Evolutionary conservation across 2,329 filamentous ascomycete genomes (phyloP).

Genomic region (Arthrobotrys conoides): DNA sequence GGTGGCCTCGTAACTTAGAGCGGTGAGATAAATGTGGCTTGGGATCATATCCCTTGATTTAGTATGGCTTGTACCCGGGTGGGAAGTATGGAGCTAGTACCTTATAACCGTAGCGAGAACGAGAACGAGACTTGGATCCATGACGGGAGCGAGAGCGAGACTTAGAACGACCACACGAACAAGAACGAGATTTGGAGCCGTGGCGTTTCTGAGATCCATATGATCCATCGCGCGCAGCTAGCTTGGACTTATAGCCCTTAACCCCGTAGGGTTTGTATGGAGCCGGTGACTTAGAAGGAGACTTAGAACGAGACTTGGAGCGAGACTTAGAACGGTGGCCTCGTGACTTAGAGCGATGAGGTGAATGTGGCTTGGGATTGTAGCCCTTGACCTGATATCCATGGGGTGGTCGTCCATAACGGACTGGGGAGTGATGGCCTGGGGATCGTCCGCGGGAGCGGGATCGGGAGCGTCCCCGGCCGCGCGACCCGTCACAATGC

Average conservation of each 20-base stretch:
- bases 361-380: conserved; percentile 1
- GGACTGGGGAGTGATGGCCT: too few relatives aligned
- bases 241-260: conserved; percentile 8
- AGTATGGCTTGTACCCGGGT: not conserved
- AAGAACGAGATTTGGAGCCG: conserved; percentile 4
- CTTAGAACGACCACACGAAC: conserved; percentile 3
- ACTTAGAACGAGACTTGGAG: conserved; percentile 7
- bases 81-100: conserved; percentile 2
- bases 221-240: conserved; percentile 1
- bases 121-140: conserved; percentile 8
- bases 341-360: not conserved
- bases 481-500: not conserved
- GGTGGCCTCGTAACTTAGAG: conserved; percentile 3
- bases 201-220: conserved; percentile 1
- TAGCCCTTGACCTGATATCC: conserved; percentile 1
- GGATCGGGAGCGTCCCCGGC: not conserved
- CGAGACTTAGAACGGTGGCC: not conserved
- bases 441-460: not conserved
- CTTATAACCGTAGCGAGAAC: not conserved
- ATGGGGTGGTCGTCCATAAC: not conserved
- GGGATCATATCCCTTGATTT: not conserved
- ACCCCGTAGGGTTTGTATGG: conserved; percentile 5
- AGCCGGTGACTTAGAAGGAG: not conserved
- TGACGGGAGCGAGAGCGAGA: conserved; percentile 12
- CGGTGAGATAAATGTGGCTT: not conserved